Percentiles rank a stretch among this genome's conserved stretches.
Conservation (phyloP, 2,329 filamentous ascomycete species). For the Hymenoscyphus fructigenus region DNA sequence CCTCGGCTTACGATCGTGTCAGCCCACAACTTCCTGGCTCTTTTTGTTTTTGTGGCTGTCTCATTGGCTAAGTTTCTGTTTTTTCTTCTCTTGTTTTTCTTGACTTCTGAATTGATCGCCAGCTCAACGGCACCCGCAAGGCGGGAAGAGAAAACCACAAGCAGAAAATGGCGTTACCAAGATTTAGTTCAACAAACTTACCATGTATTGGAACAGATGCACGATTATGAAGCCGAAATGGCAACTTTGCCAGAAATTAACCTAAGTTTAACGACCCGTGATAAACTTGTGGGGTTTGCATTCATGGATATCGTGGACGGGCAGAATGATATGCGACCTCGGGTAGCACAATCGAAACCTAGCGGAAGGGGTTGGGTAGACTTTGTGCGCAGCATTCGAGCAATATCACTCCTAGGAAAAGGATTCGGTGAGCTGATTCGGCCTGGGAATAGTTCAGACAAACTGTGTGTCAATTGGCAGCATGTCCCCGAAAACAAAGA, state of each 20-base stretch:
- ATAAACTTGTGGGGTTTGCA: conserved; percentile 14
- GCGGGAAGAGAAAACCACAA: neutral
- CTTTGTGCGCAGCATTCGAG: conserved; percentile 9
- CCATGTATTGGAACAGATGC: conserved; percentile 13
- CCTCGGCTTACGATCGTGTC: too few species aligned
- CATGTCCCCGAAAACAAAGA: conserved; percentile 9
- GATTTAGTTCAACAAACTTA: conserved; percentile 11
- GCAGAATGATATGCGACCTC: neutral
- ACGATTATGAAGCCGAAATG: conserved; percentile 8
- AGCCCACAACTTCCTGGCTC: too few species aligned
- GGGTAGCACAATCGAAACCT: conserved; percentile 7
- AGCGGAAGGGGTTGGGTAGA: conserved; percentile 17
- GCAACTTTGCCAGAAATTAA: too few species aligned
- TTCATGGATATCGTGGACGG: conserved; percentile 14
- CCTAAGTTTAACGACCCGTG: neutral
- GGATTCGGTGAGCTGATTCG: conserved; percentile 17
- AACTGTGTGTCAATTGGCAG: conserved; percentile 8
- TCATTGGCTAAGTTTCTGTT: too few species aligned
- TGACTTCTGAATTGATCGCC: too few species aligned
- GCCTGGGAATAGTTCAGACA: conserved; percentile 3
- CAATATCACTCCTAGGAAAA: conserved; percentile 13
- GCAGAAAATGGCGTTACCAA: conserved; percentile 8
- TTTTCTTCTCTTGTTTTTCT: too few species aligned
- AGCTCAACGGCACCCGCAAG: neutral
- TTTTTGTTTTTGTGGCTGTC: too few species aligned